phyloP scores from a whole-genome alignment of 768 basidiomycete genomes.

The Hericium alpestre region DNA sequence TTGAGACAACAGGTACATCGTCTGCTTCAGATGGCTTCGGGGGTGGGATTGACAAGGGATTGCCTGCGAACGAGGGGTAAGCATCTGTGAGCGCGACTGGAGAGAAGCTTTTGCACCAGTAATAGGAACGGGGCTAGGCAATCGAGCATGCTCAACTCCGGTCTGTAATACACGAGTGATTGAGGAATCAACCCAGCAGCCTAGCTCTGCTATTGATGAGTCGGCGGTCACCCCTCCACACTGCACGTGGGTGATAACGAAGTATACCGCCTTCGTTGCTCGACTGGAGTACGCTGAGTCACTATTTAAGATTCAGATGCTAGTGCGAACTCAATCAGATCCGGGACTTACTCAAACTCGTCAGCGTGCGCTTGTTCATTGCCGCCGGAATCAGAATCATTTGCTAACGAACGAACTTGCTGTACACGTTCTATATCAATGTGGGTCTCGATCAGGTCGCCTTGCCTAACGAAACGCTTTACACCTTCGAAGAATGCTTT shows the following conservation, averaged over 20 bases:
- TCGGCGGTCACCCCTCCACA: constrained; percentile 20
- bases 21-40: neutral
- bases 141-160: constrained; percentile 59
- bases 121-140: constrained; percentile 35
- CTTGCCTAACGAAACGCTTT: constrained; percentile 54
- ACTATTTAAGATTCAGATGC: neutral
- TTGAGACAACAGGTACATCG: constrained; percentile 26
- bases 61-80: no score
- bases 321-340: neutral
- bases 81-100: no score
- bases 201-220: constrained; percentile 56
- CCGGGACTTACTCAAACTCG: neutral
- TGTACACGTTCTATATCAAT: constrained; percentile 42
- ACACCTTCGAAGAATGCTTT: constrained; percentile 48
- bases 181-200: constrained; percentile 72
- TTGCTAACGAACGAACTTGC: constrained; percentile 4
- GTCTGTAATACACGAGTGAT: constrained; percentile 70
- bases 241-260: constrained; percentile 45
- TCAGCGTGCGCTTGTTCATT: neutral
- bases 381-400: constrained; percentile 1
- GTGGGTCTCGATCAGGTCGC: constrained; percentile 60
- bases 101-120: no score
- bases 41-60: no score
- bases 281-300: neutral
- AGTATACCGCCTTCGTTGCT: constrained; percentile 52